Percentiles rank a stretch among this genome's conserved stretches.
Evolutionary conservation across 768 basidiomycete species (phyloP).

Genomic region (Lactarius indigo): DNA sequence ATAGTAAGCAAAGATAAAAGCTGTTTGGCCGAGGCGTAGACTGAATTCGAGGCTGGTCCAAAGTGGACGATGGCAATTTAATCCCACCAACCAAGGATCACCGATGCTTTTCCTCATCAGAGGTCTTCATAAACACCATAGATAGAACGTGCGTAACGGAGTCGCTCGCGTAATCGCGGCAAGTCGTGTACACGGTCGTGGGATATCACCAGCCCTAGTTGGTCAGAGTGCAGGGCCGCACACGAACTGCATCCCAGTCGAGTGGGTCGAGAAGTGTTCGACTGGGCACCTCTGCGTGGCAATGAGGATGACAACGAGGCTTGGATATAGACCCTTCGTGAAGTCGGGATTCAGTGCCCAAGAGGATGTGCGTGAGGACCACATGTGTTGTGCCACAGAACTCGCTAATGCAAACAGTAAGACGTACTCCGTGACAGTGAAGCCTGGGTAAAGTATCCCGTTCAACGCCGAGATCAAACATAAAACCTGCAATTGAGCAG

Average conservation of each 20-base stretch:
- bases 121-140: slow-evolving; percentile 1
- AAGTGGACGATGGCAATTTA: background rate
- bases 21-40: too few species aligned
- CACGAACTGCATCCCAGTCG: slow-evolving; percentile 7
- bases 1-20: too few species aligned
- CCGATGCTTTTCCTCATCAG: slow-evolving; percentile 12
- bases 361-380: background rate
- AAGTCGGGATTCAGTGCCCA: background rate
- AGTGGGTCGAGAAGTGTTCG: slow-evolving; percentile 5
- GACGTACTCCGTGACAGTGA: slow-evolving; percentile 5
- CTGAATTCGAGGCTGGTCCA: background rate
- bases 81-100: background rate
- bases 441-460: background rate
- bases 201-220: background rate
- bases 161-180: slow-evolving; percentile 3
- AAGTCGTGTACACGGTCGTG: background rate
- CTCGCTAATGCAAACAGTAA: slow-evolving; percentile 6
- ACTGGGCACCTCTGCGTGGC: slow-evolving; percentile 17
- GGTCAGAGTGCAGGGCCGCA: background rate
- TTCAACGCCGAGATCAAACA: slow-evolving; percentile 9
- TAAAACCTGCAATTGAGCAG: background rate
- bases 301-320: slow-evolving; percentile 14
- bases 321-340: slow-evolving; percentile 11
- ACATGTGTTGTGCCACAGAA: background rate
- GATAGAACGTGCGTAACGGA: slow-evolving; percentile 7